These are phyloP conservation scores for Pseudogymnoascus sp. DNA, from an alignment of 2,329 filamentous ascomycete genomes.

Conservation along the genomic window DNA sequence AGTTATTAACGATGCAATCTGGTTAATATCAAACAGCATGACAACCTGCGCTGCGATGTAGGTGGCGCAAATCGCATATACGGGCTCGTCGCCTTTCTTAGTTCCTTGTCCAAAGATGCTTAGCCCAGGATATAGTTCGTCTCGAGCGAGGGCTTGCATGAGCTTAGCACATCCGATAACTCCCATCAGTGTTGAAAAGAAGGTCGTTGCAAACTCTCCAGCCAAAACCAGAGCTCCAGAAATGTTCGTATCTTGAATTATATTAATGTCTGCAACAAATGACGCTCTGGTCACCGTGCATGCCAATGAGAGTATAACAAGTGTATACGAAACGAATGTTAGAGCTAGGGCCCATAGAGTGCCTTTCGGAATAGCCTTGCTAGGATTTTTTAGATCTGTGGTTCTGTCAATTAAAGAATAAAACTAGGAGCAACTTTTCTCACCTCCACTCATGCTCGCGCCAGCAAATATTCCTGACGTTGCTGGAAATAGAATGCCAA, in stretches of 20 bases:
- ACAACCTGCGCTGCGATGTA: constrained; percentile 69
- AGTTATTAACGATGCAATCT: constrained; percentile 80
- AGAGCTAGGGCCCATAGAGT: constrained; percentile 68
- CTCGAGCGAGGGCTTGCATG: constrained; percentile 71
- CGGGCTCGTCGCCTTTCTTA: constrained; percentile 62
- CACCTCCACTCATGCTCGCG: constrained; percentile 72
- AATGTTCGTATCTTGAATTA: constrained; percentile 74
- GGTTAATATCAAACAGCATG: constrained; percentile 75
- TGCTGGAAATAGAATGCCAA: constrained; percentile 74
- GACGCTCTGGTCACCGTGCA: constrained; percentile 65
- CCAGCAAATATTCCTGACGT: constrained; percentile 56
- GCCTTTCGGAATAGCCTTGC: constrained; percentile 76
- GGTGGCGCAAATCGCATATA: constrained; percentile 66
- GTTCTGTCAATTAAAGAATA: not conserved
- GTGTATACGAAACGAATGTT: constrained; percentile 65
- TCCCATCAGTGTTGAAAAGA: constrained; percentile 83
- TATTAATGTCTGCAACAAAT: constrained; percentile 64
- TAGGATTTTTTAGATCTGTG: constrained; percentile 65
- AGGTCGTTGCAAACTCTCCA: constrained; percentile 72
- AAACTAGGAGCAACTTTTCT: not conserved
- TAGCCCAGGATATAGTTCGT: constrained; percentile 69
- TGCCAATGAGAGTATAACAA: constrained; percentile 72
- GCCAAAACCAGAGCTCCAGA: constrained; percentile 65
- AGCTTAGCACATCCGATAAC: constrained; percentile 78
- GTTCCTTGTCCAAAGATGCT: constrained; percentile 66